Evolutionary conservation across 805 yeast genomes (phyloP), one percentile per base, ranked within the genome.

Genomic region (Nakazawaea ishiwadae): DNA sequence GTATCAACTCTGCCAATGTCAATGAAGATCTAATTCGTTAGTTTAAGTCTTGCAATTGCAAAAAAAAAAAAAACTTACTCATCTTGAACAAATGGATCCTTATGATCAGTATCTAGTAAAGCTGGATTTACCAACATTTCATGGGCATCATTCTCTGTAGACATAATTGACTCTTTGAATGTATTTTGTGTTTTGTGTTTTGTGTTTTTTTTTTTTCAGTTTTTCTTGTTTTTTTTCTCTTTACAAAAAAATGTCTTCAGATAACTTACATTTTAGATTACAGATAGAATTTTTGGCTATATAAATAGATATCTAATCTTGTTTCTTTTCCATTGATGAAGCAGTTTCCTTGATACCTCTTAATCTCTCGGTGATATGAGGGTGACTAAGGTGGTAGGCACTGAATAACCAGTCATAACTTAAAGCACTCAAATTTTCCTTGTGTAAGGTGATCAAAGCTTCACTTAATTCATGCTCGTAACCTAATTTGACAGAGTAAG

Each of bases 341-440:
- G 27, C 39, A 11, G 17, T 17, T 37, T 49, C 52, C 40, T 79
- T 82, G 46, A 93, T 71, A 6, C 96, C 95, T 35, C 67, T 59
- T 52, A 93, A 72, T 68, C 99, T 81, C 68, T 93, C 98, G 14
- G 91, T 79, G 53, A 91, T 65, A 43, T 87, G 85, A 37, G 99
- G 99, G 55, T 93, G 99, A 37, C 91, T 82, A 63, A 85, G 82
- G 57, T 82, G 88, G 63, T 87, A 91, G 33, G 93, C 81, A 16
- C 96, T 84, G 63, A 81, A 93, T 50, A 89, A 71, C 77, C 90
- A 77, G 59, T 93, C 97, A 20, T 93, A 95, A 56, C 84, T 88
- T 68, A 88, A 74, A n/a, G 89, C 75, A 44, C 87, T 72, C 58
- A 93, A 74, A 62, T 93, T 91, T 56, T 88, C 85, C 52, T 79